Percentiles rank a stretch among this genome's conserved stretches.
Conservation (phyloP, 257 asterid genomes). For the Solanum piurae region DNA sequence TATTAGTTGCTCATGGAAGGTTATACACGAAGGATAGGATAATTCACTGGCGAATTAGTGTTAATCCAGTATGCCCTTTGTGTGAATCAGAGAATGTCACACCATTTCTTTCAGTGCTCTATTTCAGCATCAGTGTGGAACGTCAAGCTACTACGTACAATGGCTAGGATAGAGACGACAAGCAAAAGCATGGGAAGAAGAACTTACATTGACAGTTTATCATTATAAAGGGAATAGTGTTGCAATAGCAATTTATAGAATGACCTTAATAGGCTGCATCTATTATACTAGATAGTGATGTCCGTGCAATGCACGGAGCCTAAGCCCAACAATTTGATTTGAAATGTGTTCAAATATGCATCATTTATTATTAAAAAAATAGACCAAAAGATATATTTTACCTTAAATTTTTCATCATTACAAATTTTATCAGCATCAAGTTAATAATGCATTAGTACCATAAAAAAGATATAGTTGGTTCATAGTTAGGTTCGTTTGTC, state of each 20-base stretch:
- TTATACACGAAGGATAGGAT: background rate
- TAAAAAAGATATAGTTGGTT: too few relatives aligned
- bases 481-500: too few relatives aligned
- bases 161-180: background rate
- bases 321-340: too few relatives aligned
- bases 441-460: too few relatives aligned
- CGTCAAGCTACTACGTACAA: background rate
- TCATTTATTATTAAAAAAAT: too few relatives aligned
- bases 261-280: background rate
- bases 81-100: background rate
- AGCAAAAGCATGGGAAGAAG: background rate
- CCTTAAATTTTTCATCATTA: too few relatives aligned
- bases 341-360: too few relatives aligned
- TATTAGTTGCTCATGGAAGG: background rate
- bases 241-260: background rate
- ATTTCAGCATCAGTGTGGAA: background rate
- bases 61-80: background rate
- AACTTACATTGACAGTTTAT: background rate
- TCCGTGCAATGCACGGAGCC: too few relatives aligned
- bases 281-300: too few relatives aligned
- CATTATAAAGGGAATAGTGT: background rate
- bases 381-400: too few relatives aligned
- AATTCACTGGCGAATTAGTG: background rate
- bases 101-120: too few relatives aligned
- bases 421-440: too few relatives aligned